Evolutionary conservation across 2,329 filamentous ascomycete species (phyloP), one percentile per base, ranked within the genome.

Genomic region (Didymella sp.): DNA sequence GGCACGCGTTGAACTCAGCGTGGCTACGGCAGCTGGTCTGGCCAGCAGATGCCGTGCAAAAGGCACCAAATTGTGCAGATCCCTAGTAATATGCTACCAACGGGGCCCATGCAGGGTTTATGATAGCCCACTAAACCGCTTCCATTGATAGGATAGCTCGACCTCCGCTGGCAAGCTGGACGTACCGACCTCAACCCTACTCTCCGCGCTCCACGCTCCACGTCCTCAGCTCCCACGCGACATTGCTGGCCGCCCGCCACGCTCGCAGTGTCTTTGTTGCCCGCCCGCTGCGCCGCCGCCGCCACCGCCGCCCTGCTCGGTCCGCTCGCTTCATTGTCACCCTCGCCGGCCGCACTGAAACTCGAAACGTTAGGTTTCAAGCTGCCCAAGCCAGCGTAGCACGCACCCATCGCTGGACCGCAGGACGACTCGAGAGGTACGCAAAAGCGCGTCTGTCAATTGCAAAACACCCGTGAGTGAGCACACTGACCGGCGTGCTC

Each of bases 301-400:
- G 58, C 59, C 47, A 55, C 59, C 63, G 40, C 49, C 48, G 38
- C 28, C 56, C 33, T 37, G 41, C 56, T 56, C 50, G 56, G 42
- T 50, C 49, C 59, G 58, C 56, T 59, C 64, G 62, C 66, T 61
- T 56, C 64, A 63, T 66, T 61, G 68, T 68, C 62, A 56, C 57
- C 47, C 56, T 49, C 56, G 54, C 61, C 62, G 51, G 46, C 68
- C 60, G 66, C 70, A 64, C 67, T 67, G 69, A 70, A 68, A 70
- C 70, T 67, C 68, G 61, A 63, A 68, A 75, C 73, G 69, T 72
- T 71, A 71, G 72, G 75, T 76, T 76, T 76, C 73, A 73, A 70
- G 61, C 63, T 68, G 68, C 53, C 64, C 68, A 62, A 67, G 60
- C 63, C 66, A 64, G 64, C 70, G 68, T 67, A 70, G 68, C 74